Evolutionary conservation across 345 rosid genomes (phyloP).

Genomic region (Eucalyptus pauciflora): DNA sequence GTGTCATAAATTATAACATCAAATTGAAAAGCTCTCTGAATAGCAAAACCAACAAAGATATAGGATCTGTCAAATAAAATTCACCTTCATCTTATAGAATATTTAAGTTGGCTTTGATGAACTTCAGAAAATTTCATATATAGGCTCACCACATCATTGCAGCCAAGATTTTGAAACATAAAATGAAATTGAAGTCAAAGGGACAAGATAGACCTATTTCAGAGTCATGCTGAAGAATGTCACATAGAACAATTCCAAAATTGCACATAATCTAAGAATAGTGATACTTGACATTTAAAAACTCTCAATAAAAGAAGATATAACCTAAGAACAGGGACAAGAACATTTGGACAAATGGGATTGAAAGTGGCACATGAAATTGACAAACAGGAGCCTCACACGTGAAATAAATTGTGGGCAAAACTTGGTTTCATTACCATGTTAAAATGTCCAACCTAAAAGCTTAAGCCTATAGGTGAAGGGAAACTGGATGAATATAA

Average conservation of each 20-base stretch:
- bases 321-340: background rate
- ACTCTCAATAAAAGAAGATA: background rate
- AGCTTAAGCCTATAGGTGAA: background rate
- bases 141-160: background rate
- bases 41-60: background rate
- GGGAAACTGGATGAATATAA: background rate
- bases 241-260: background rate
- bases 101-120: background rate
- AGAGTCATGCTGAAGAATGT: background rate
- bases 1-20: background rate
- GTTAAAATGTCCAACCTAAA: background rate
- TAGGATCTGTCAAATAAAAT: background rate
- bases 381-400: background rate
- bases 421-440: background rate
- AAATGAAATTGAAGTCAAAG: background rate
- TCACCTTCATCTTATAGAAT: background rate
- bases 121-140: background rate
- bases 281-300: background rate
- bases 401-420: background rate
- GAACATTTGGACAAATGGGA: background rate
- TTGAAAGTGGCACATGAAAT: background rate
- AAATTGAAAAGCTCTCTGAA: background rate
- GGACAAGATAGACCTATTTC: background rate
- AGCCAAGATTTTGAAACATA: background rate
- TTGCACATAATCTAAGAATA: background rate